Evolutionary conservation across 2,329 filamentous ascomycete genomes (phyloP), one percentile per base, ranked within the genome.

Genomic region (Periconia macrospinosa): DNA sequence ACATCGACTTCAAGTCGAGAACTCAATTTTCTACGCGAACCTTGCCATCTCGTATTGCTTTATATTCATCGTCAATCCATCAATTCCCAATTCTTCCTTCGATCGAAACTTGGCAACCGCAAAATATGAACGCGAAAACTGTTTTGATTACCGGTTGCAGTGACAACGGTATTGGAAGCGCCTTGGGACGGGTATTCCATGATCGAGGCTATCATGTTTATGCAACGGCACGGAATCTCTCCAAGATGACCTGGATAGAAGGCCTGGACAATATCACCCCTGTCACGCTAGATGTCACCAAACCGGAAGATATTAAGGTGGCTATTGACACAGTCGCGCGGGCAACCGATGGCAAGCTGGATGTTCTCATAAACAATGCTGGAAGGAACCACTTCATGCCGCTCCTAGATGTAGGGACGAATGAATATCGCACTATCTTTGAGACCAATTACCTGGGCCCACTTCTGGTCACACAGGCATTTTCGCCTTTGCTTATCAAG

Each of bases 281-380:
- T 1, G 18, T 61, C 2, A 20, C 45, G 2, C 54, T 64, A 1
- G 60, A 65, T 27, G 49, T 58, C 2, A 54, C 48, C 1, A n/a
- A 35, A n/a, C 19, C 46, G 6, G 19, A 44, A 5, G 37, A 48
- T 1, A 56, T 65, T 19, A 19, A 15, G 10, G 44, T 41, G 19
- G 55, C 49, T 1, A 47, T 45, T 0, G 33, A 41, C 1, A 7
- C 11, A n/a, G 55, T 60, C 2, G 48, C 44, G 10, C 13, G 15
- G 2, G 57, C 51, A 6, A 45, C 48, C 6, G n/a, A n/a, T n/a
- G 53, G 56, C 3, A 54, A 23, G n/a, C 51, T 64, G 1, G 58
- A 64, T 40, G 56, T 66, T 11, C 52, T 75, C 1, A 33, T 80
- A 51, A 80, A 80, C 62, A 81, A 80, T 50, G 75, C 78, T 9